Evolutionary conservation across 2,329 filamentous ascomycete species (phyloP).

Genomic region (Fusarium redolens): DNA sequence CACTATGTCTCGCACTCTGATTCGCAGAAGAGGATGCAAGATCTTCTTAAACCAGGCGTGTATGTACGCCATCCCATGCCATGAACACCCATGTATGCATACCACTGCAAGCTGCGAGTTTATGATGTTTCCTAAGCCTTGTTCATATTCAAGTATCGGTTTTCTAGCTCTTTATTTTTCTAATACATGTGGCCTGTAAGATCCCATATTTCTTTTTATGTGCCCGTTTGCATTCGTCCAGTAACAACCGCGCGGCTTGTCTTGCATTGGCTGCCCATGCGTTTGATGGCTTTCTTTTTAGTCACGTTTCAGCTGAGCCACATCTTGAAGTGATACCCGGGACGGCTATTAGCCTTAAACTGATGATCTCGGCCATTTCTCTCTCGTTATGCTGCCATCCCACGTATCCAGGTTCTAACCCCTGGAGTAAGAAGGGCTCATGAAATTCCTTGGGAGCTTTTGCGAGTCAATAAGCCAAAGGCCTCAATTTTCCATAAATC

Average conservation of each 20-base stretch:
- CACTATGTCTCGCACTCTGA: neutral
- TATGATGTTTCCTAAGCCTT: neutral
- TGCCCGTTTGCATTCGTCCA: neutral
- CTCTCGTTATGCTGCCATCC: neutral
- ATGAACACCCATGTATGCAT: neutral
- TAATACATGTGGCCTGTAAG: neutral
- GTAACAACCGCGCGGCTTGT: neutral
- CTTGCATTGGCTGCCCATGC: neutral
- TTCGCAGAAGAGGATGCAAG: neutral
- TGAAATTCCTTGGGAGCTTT: too few relatives aligned
- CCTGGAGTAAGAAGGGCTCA: neutral
- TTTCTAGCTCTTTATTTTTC: neutral
- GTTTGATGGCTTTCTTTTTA: neutral
- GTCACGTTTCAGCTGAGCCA: neutral
- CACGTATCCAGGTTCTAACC: neutral
- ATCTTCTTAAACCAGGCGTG: neutral
- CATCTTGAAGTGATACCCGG: neutral
- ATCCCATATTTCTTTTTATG: constrained; percentile 26
- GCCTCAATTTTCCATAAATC: too few relatives aligned
- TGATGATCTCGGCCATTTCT: neutral
- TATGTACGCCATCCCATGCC: neutral
- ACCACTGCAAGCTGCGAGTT: constrained; percentile 4
- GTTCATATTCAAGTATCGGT: neutral
- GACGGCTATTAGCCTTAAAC: neutral
- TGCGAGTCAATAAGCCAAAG: neutral